A percentile compares a stretch with the other conserved stretches of the same genome.
Evolutionary conservation across 75 land plant species (phyloP).

Genomic region (Sequoiadendron giganteum): DNA sequence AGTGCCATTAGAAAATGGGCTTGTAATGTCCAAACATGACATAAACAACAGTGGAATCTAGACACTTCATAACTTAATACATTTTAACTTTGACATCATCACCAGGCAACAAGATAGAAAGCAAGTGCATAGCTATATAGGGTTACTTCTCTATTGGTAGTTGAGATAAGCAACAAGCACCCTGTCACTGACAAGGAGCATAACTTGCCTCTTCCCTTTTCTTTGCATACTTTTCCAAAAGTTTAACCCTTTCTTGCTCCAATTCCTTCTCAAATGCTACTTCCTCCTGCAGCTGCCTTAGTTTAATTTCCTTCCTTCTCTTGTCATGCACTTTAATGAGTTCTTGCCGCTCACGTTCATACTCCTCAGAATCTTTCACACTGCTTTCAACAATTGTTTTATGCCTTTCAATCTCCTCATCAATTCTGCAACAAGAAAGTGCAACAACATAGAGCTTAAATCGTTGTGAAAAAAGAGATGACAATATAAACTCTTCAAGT

Average conservation of each 20-base stretch:
- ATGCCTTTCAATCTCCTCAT: not conserved
- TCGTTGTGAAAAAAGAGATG: not conserved
- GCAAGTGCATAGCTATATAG: not conserved
- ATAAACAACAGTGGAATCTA: not conserved
- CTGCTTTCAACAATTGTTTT: not conserved
- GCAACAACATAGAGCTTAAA: not conserved
- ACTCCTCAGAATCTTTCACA: not conserved
- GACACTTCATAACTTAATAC: not conserved
- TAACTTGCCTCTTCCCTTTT: not conserved
- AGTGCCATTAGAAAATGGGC: not conserved
- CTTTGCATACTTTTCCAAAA: not conserved
- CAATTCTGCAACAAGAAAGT: not conserved
- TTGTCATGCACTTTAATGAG: conserved; percentile 1
- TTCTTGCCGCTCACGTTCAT: conserved; percentile 5
- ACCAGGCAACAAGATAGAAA: not conserved
- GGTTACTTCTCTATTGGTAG: not conserved
- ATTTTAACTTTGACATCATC: not conserved
- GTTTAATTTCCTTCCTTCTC: not conserved
- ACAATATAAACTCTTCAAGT: not conserved
- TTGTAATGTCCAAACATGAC: not conserved
- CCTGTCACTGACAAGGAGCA: not conserved
- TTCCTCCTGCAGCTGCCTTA: not conserved
- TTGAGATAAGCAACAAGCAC: not conserved
- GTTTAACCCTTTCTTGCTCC: not conserved
- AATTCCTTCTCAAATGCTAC: not conserved